Percentiles rank a stretch among this genome's conserved stretches.
Conservation (phyloP, 2,329 filamentous ascomycete genomes). For the Colletotrichum magnum region DNA sequence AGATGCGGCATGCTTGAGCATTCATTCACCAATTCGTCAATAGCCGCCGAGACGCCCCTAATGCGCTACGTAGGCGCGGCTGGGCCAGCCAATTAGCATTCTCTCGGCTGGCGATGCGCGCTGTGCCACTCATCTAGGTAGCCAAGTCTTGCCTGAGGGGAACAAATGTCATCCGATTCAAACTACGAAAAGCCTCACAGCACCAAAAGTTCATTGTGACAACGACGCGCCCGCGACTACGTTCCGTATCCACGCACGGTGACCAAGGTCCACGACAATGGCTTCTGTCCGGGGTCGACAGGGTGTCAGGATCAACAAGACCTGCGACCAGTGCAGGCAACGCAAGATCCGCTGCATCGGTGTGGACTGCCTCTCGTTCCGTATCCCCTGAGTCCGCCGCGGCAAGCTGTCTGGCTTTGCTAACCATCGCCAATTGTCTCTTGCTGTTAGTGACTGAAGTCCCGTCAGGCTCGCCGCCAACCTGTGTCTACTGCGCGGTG, state of each 20-base stretch:
- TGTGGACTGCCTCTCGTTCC: conserved; percentile 19
- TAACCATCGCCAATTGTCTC: background rate
- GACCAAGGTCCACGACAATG: background rate
- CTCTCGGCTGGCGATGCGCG: background rate
- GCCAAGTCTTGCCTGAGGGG: too few species aligned
- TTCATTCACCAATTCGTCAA: too few species aligned
- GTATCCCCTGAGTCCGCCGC: too few species aligned
- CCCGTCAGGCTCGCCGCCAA: background rate
- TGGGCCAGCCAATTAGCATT: background rate
- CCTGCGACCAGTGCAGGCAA: conserved; percentile 44
- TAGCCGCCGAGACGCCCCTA: too few species aligned
- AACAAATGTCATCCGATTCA: too few species aligned
- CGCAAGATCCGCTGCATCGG: conserved; percentile 44
- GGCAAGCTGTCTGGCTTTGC: too few species aligned
- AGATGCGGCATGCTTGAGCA: too few species aligned
- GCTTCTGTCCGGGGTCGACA: background rate
- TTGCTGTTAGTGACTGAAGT: background rate
- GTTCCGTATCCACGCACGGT: too few species aligned
- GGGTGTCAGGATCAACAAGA: conserved; percentile 22
- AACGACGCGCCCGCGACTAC: too few species aligned
- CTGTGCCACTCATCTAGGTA: background rate
- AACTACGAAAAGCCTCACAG: too few species aligned
- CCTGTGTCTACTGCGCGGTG: conserved; percentile 11
- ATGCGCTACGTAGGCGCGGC: too few species aligned
- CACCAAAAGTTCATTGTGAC: too few species aligned